Base-by-base conservation (phyloP, 2,329 filamentous ascomycete species). In the Cephalotrichum gorgonifer region DNA sequence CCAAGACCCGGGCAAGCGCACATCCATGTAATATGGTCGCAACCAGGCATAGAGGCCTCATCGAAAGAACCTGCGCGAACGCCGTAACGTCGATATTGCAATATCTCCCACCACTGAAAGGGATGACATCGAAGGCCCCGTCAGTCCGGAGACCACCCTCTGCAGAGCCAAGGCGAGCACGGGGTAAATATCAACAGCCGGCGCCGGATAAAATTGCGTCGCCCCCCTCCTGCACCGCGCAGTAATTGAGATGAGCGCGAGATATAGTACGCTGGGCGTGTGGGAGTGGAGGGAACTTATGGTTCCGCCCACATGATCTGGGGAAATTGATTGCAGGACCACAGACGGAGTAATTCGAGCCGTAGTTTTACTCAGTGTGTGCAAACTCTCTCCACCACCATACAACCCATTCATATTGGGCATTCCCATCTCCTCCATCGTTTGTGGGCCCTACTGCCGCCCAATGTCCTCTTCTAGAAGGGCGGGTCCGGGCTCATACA, bases 291-390 rank as follows among this genome's bases (percentile, higher is more conserved):
- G 30, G 30, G n/a, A 14, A 14, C 5, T 35, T 22, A 17, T 20
- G n/a, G 15, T 46, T 25, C 30, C 44, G n/a, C 28, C n/a, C 44
- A 35, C 44, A 46, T 46, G 44, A 46, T 35, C 44, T 35, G 17
- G 28, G 2, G 15, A 39, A 39, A 33, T 33, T 9, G 22, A 22
- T 39, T 39, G 11, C 20, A 39, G 35, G 35, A 39, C n/a, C 17
- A 39, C 17, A n/a, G n/a, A 15, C 4, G n/a, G n/a, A 33, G 30
- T 15, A 6, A 15, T 11, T 11, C 5, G 5, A 11, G 12, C 12
- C n/a, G 12, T 15, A 11, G 12, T 33, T 14, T 15, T 33, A 33
- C 30, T 14, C 12, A 14, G n/a, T 11, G 5, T 14, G 12, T 14
- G 12, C 30, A 11, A 33, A 4, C 30, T 33, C n/a, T 33, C 12